phyloP scores from a whole-genome alignment of 2,329 filamentous ascomycete genomes.

The Emydomyces testavorans region DNA sequence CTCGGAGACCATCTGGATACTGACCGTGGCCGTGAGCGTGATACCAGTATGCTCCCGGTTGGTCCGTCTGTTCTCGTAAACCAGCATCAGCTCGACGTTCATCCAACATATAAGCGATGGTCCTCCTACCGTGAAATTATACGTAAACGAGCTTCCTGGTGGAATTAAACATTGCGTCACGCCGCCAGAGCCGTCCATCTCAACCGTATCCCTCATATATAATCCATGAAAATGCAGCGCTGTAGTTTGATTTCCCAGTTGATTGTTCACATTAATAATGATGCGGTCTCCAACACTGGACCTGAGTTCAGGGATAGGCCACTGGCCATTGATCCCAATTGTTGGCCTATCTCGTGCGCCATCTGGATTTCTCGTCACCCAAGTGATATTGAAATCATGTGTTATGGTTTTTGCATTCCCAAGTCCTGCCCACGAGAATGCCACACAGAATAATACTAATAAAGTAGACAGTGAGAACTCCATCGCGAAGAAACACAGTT shows the following conservation, averaged over 20 bases:
- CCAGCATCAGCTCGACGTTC: constrained; percentile 13
- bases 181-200: constrained; percentile 17
- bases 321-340: constrained; percentile 12
- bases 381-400: constrained; percentile 14
- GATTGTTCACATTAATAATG: constrained; percentile 9
- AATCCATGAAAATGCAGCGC: constrained; percentile 51
- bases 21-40: constrained; percentile 25
- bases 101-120: too few species aligned
- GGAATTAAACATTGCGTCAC: constrained; percentile 31
- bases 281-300: constrained; percentile 11
- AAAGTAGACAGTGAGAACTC: constrained; percentile 1
- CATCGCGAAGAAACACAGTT: not conserved
- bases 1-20: constrained; percentile 24
- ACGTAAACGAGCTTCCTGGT: constrained; percentile 25
- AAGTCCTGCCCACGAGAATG: not conserved
- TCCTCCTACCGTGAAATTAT: constrained; percentile 11
- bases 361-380: constrained; percentile 12
- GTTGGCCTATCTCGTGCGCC: constrained; percentile 9
- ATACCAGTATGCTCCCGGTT: constrained; percentile 25
- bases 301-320: constrained; percentile 12
- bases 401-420: constrained; percentile 8
- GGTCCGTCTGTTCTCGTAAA: constrained; percentile 18
- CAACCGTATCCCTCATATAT: constrained; percentile 47
- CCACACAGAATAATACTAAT: not conserved
- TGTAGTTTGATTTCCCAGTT: constrained; percentile 13